These are phyloP conservation scores for Pseudogymnoascus sp. DNA, from an alignment of 2,329 filamentous ascomycete genomes.

Conservation along the genomic window DNA sequence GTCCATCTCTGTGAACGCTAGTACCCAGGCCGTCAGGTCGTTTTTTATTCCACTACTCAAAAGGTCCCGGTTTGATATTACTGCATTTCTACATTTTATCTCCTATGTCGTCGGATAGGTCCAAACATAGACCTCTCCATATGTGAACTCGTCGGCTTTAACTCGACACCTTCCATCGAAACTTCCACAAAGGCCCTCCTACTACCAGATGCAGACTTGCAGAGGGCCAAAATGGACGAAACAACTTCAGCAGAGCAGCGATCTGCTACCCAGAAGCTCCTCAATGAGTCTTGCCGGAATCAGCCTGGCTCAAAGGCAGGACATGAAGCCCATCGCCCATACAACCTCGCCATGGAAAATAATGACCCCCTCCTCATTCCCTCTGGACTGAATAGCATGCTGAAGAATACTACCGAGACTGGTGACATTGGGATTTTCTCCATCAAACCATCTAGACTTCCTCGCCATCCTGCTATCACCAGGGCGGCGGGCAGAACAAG, in stretches of 20 bases:
- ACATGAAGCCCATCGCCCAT: background rate
- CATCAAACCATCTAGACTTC: slow-evolving; percentile 37
- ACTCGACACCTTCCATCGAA: background rate
- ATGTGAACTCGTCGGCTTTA: background rate
- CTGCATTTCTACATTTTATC: background rate
- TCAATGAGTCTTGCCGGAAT: background rate
- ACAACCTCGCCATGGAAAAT: slow-evolving; percentile 18
- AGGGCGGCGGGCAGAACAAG: slow-evolving; percentile 17
- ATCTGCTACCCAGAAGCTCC: background rate
- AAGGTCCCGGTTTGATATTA: background rate
- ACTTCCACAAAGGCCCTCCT: background rate
- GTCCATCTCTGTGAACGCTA: background rate
- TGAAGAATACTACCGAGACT: slow-evolving; percentile 59
- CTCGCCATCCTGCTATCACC: slow-evolving; percentile 20
- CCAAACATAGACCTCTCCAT: background rate
- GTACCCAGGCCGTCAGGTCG: background rate
- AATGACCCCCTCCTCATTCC: slow-evolving; percentile 39
- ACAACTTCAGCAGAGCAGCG: background rate
- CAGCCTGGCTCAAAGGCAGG: background rate
- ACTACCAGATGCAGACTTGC: background rate
- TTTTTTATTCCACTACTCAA: slow-evolving; percentile 2
- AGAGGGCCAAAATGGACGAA: background rate
- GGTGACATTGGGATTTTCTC: slow-evolving; percentile 58
- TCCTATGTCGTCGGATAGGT: background rate
- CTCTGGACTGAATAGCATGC: slow-evolving; percentile 54